Evolutionary conservation across 2,329 filamentous ascomycete species (phyloP), one percentile per base, ranked within the genome.

Genomic region (Cordyceps cicadae): DNA sequence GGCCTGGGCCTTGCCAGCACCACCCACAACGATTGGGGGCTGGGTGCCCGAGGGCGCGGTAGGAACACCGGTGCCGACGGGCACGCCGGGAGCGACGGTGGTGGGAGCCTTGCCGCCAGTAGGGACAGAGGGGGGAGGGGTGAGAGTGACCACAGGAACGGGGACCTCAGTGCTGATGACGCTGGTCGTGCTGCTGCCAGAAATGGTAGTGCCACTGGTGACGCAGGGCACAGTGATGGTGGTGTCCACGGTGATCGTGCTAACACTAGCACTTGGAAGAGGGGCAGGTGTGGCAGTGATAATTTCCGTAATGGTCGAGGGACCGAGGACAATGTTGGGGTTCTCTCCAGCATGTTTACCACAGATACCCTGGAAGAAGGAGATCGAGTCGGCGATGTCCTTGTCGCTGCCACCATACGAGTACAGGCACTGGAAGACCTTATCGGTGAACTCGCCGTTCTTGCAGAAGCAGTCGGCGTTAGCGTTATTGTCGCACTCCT

Each of bases 351-450:
- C 82, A 75, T 87, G 87, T 58, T 82, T 77, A 62, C 89, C 91
- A 78, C 93, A 97, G 76, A 97, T 90, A 72, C 92, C 92, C 75
- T 92, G 87, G 80, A 97, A 88, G 84, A 90, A 96, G 68, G 83
- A 82, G 62, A 94, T 81, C 63, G 91, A 90, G 67, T 85, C 76
- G 59, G 84, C 79, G 67, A 93, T 81, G 70, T 89, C 82, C 51
- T 82, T 78, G 63, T 87, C 81, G 62, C 81, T 81, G 62, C 81
- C 80, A 65, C 87, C 88, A 81, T 49, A 21, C 29, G 58, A 61
- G 92, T 83, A 69, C 87, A 97, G 81, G 77, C 93, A 97, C 64
- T 83, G 77, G 74, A 89, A 93, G 72, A 97, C 85, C 70, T 87
- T 87, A 73, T 85, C 79, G 70, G 92, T 89, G 76, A 94, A 93